Evolutionary conservation across 441 rosid species (phyloP).

Genomic region (Cnidoscolus chayamansa): DNA sequence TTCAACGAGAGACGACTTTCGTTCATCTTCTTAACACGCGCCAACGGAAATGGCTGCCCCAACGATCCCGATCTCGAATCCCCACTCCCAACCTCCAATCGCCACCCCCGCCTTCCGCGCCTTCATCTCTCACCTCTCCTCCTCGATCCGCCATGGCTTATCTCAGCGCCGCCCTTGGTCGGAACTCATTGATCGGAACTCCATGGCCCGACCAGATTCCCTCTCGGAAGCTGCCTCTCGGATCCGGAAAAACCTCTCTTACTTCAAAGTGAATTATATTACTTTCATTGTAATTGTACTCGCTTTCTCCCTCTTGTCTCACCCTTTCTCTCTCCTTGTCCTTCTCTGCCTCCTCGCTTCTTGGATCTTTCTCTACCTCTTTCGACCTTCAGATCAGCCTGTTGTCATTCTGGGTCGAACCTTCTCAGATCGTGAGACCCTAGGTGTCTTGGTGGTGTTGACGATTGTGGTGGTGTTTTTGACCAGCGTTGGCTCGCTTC

Average conservation of each 20-base stretch:
- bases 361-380: conserved; percentile 61
- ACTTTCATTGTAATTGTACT: conserved; percentile 52
- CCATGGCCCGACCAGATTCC: conserved; percentile 54
- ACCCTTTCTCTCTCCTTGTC: conserved; percentile 59
- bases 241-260: conserved; percentile 54
- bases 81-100: conserved; percentile 51
- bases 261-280: conserved; percentile 65
- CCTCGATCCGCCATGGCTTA: conserved; percentile 52
- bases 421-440: conserved; percentile 67
- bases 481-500: conserved; percentile 66
- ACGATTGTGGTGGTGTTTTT: conserved; percentile 62
- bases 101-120: conserved; percentile 50
- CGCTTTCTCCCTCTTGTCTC: conserved; percentile 57
- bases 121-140: conserved; percentile 52
- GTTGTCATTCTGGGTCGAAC: conserved; percentile 49
- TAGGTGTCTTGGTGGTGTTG: conserved; percentile 43
- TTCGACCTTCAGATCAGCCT: conserved; percentile 69
- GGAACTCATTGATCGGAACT: conserved; percentile 55
- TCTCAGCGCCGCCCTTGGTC: conserved; percentile 70
- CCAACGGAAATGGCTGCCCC: conserved; percentile 42
- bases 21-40: background rate
- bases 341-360: conserved; percentile 51
- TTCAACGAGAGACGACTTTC: background rate
- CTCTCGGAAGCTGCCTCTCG: conserved; percentile 63
- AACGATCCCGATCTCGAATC: conserved; percentile 41